Base-by-base conservation (phyloP, 305 asterid genomes). In the Fraxinus paxiana region DNA sequence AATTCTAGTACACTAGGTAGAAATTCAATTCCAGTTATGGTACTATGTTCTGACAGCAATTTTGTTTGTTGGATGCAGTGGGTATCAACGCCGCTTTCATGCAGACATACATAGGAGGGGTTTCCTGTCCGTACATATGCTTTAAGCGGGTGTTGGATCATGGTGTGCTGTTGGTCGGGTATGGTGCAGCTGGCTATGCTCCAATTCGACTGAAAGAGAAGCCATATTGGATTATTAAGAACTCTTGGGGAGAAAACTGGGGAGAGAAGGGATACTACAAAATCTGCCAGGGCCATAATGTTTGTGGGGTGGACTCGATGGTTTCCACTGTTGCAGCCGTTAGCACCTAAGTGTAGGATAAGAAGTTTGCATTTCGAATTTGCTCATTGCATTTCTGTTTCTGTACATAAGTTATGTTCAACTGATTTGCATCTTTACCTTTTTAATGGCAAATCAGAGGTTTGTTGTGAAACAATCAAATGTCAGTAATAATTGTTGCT, bases 271-370 rank as follows among this genome's bases (percentile, higher is more conserved):
- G 98, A 0, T 94, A 67, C 86, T 94, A 94, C 86, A 91, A 91
- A 83, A 93, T 94, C 83, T 94, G 98, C 38, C 87, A 86, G 12
- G 95, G 97, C 33, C 92, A 83, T 76, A 90, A 92, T 83, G 65
- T 92, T 41, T 94, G 98, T 82, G 98, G 98, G 37, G 97, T 94
- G 86, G 97, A 94, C 81, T 92, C 97, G 17, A 89, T 94, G 98
- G 98, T 93, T 43, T 93, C 98, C 6, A 90, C 98, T 34, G 97
- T 94, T 85, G 97, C 94, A 76, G 97, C 98, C 70, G 93, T 90
- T 54, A 84, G 84, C 56, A 84, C 84, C 18, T 46, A 69, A 35
- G 7, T 78, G 48, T 83, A 82, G 85, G 79, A 76, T 72, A 30
- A 17, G 51, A 26, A 7, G 22, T 13, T 83, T 71, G 22, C 73